phyloP scores from a whole-genome alignment of 2,329 filamentous ascomycete genomes.

The Hymenoscyphus fraxineus region DNA sequence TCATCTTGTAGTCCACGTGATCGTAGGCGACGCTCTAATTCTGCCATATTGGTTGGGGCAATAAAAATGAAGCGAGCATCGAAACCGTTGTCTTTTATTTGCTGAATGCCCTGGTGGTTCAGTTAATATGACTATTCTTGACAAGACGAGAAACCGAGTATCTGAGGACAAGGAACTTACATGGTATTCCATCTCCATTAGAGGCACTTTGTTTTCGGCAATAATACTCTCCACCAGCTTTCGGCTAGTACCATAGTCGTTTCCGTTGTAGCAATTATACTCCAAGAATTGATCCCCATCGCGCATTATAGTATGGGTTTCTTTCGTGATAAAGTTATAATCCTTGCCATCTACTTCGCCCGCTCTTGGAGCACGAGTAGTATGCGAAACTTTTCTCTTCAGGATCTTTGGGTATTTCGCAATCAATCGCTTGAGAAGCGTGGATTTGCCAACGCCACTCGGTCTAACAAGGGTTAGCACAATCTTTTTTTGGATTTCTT shows the following conservation, averaged over 20 bases:
- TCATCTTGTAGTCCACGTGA: slow-evolving; percentile 42
- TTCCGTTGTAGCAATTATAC: slow-evolving; percentile 47
- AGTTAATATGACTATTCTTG: slow-evolving; percentile 1
- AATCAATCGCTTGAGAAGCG: slow-evolving; percentile 59
- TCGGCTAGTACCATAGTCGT: slow-evolving; percentile 54
- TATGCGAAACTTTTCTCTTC: slow-evolving; percentile 52
- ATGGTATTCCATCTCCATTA: slow-evolving; percentile 51
- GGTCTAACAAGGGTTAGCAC: slow-evolving; percentile 38
- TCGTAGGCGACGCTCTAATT: slow-evolving; percentile 41
- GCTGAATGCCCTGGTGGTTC: slow-evolving; percentile 47
- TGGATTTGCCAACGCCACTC: slow-evolving; percentile 58
- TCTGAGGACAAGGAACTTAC: slow-evolving; percentile 38
- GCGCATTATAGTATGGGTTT: slow-evolving; percentile 54
- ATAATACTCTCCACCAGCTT: slow-evolving; percentile 49
- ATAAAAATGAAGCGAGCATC: slow-evolving; percentile 53
- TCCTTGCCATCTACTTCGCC: slow-evolving; percentile 50
- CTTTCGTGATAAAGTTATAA: slow-evolving; percentile 54
- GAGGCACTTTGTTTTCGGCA: slow-evolving; percentile 55
- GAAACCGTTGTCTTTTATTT: slow-evolving; percentile 55
- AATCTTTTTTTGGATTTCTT: too few relatives aligned
- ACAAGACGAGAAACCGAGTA: not conserved
- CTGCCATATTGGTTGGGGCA: slow-evolving; percentile 40
- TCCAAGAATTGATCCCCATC: slow-evolving; percentile 59
- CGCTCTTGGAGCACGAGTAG: slow-evolving; percentile 47
- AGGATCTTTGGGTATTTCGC: slow-evolving; percentile 64